phyloP scores from a whole-genome alignment of 1,284 basidiomycete genomes.

The Cutaneotrichosporon cutaneum region DNA sequence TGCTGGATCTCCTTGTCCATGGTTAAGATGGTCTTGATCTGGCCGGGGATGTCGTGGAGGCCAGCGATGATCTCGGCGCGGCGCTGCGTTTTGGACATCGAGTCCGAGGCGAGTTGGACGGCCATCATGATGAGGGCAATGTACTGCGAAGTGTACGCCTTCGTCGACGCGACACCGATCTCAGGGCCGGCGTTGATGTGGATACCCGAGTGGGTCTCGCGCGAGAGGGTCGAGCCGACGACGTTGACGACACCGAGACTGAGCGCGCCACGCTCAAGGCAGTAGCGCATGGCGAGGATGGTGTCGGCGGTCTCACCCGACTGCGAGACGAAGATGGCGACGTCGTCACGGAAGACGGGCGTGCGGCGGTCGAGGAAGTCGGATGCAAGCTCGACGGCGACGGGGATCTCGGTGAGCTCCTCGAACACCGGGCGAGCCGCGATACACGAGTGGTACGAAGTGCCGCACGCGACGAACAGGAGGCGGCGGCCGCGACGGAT shows the following conservation, averaged over 20 bases:
- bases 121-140: slow-evolving; percentile 98
- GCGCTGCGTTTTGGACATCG: slow-evolving; percentile 85
- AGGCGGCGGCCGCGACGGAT: slow-evolving; percentile 93
- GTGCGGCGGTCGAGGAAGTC: slow-evolving; percentile 99
- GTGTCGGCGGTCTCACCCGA: slow-evolving; percentile 99
- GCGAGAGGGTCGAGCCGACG: slow-evolving; percentile 95
- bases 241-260: slow-evolving; percentile 96
- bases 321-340: slow-evolving; percentile 95
- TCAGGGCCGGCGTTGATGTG: slow-evolving; percentile 99
- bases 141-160: slow-evolving; percentile 99
- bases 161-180: slow-evolving; percentile 99
- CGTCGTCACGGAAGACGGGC: slow-evolving; percentile 98
- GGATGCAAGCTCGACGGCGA: slow-evolving; percentile 94
- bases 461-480: slow-evolving; percentile 96
- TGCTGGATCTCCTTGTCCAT: slow-evolving; percentile 77
- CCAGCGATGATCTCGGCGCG: slow-evolving; percentile 92
- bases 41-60: slow-evolving; percentile 80
- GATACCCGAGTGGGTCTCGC: slow-evolving; percentile 98
- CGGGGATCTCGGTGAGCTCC: slow-evolving; percentile 97
- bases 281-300: slow-evolving; percentile 94
- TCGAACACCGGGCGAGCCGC: slow-evolving; percentile 94
- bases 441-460: slow-evolving; percentile 94
- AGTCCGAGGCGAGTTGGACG: slow-evolving; percentile 93
- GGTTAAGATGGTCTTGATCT: slow-evolving; percentile 85
- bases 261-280: slow-evolving; percentile 91